phyloP scores from a whole-genome alignment of 345 rosid species.

The Garcia nutans region DNA sequence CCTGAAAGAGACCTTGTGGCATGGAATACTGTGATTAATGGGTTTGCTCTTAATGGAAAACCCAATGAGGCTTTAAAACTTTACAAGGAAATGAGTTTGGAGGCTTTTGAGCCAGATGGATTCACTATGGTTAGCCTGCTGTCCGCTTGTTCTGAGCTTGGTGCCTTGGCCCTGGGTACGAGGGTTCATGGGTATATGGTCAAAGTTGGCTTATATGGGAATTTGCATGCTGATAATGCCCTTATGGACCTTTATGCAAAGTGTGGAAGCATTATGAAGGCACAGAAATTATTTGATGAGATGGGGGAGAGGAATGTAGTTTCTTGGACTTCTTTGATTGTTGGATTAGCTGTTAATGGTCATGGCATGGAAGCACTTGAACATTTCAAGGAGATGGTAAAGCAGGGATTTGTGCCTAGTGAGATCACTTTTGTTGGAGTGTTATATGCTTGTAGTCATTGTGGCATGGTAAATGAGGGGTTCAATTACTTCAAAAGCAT shows the following conservation, averaged over 20 bases:
- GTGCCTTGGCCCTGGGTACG: constrained; percentile 65
- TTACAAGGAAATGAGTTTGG: constrained; percentile 50
- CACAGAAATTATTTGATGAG: constrained; percentile 50
- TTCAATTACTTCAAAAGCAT: constrained; percentile 59
- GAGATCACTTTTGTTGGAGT: constrained; percentile 80
- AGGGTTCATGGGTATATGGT: constrained; percentile 59
- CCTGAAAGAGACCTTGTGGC: constrained; percentile 64
- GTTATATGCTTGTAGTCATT: constrained; percentile 85
- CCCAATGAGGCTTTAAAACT: constrained; percentile 61
- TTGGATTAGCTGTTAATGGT: constrained; percentile 85
- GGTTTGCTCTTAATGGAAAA: constrained; percentile 67
- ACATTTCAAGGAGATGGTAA: constrained; percentile 56
- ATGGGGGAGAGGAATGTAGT: constrained; percentile 61
- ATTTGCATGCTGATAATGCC: constrained; percentile 53
- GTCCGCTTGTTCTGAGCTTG: constrained; percentile 77
- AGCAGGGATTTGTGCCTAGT: constrained; percentile 45
- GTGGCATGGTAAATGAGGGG: constrained; percentile 80
- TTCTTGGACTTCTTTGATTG: constrained; percentile 79
- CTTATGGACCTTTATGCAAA: constrained; percentile 79
- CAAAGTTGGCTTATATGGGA: constrained; percentile 51
- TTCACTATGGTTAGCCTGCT: constrained; percentile 76
- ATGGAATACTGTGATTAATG: constrained; percentile 90
- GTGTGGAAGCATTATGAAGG: constrained; percentile 60
- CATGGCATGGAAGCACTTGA: constrained; percentile 68
- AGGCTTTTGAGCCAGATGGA: constrained; percentile 66